Evolutionary conservation across 2,329 filamentous ascomycete species (phyloP).

Genomic region (Verticillium nonalfalfae): DNA sequence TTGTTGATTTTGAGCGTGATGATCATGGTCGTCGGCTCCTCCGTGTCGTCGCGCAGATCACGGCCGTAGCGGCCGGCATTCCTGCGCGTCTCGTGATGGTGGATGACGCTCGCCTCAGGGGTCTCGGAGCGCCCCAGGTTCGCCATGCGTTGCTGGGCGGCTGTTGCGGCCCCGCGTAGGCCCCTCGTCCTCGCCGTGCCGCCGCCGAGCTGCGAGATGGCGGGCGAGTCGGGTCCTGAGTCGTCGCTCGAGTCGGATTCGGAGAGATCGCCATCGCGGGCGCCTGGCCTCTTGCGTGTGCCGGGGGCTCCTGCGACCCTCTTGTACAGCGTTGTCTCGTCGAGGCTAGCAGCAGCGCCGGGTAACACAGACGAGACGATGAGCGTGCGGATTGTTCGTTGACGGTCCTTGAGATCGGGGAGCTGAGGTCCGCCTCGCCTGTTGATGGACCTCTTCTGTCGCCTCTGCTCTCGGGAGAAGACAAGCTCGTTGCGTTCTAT

Average conservation of each 20-base stretch:
- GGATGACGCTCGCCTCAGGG: constrained; percentile 60
- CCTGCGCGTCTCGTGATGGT: constrained; percentile 62
- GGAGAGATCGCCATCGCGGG: constrained; percentile 65
- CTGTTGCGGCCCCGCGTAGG: constrained; percentile 82
- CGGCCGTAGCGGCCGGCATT: constrained; percentile 55
- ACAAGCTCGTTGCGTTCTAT: constrained; percentile 87
- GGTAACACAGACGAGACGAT: constrained; percentile 90
- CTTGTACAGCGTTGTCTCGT: constrained; percentile 85
- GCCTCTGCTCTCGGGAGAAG: constrained; percentile 86
- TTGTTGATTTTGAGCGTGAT: constrained; percentile 70
- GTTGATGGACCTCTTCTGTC: constrained; percentile 94
- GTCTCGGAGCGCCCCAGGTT: constrained; percentile 80
- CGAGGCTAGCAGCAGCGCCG: constrained; percentile 71
- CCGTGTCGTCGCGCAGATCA: constrained; percentile 73
- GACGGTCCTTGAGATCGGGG: constrained; percentile 93
- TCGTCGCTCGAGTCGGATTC: constrained; percentile 92
- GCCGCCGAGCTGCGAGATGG: constrained; percentile 64
- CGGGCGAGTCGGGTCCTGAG: constrained; percentile 79
- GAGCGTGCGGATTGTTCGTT: constrained; percentile 86
- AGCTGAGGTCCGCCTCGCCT: constrained; percentile 85
- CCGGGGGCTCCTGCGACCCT: constrained; percentile 54
- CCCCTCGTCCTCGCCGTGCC: constrained; percentile 82
- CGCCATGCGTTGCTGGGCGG: constrained; percentile 82
- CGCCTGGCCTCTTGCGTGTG: constrained; percentile 49
- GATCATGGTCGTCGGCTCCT: constrained; percentile 62